Evolutionary conservation across 2,329 filamentous ascomycete genomes (phyloP).

Genomic region (Ceratocystis papillata): DNA sequence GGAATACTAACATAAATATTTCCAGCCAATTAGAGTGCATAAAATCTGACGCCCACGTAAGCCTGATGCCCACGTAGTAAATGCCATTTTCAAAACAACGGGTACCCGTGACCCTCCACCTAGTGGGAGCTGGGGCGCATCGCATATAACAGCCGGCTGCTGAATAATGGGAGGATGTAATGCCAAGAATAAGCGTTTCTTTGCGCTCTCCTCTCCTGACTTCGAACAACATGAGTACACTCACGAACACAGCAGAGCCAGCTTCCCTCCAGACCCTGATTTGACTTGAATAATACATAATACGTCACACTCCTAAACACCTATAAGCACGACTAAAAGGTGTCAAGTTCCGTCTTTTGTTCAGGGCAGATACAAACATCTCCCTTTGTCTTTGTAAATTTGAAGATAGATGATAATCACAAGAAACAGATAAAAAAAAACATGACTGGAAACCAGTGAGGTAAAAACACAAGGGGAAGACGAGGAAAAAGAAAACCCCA

Average conservation of each 20-base stretch:
- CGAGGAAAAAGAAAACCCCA: neutral
- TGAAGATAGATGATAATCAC: slow-evolving; percentile 21
- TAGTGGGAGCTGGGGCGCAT: too few relatives aligned
- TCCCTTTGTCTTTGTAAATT: slow-evolving; percentile 18
- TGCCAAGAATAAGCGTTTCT: too few relatives aligned
- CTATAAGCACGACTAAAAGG: neutral
- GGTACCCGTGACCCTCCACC: too few relatives aligned
- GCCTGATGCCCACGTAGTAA: too few relatives aligned
- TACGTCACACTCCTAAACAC: slow-evolving; percentile 4
- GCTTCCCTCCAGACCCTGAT: neutral
- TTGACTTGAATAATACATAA: neutral
- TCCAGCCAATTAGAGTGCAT: too few relatives aligned
- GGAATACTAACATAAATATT: too few relatives aligned
- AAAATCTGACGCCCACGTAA: too few relatives aligned
- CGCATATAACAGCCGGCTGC: too few relatives aligned
- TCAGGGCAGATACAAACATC: slow-evolving; percentile 20
- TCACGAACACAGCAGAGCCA: neutral
- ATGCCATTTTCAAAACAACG: too few relatives aligned
- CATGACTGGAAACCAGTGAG: neutral
- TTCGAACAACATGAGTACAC: too few relatives aligned
- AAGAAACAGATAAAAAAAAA: slow-evolving; percentile 12
- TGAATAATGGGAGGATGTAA: too few relatives aligned
- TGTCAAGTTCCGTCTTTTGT: neutral
- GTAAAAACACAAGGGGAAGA: neutral
- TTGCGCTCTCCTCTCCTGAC: too few relatives aligned